Base-by-base conservation (phyloP, 495 filamentous ascomycete genomes). In the Lasiosphaeria miniovina region DNA sequence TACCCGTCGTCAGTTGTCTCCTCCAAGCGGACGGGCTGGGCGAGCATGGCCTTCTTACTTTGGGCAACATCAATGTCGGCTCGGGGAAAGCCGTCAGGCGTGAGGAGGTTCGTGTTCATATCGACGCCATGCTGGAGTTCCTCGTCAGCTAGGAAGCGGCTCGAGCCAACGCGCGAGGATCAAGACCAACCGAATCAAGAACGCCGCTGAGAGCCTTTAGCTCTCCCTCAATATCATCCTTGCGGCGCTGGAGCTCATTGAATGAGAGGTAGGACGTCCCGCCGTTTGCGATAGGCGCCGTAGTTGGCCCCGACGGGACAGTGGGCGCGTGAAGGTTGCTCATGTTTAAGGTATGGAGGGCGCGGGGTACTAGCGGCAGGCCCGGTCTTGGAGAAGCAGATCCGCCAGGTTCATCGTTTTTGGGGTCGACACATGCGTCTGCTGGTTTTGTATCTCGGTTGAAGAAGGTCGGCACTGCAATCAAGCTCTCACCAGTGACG, bases 41-140 rank as follows among this genome's bases (percentile, higher is more conserved):
- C 24, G 24, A 31, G 33, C 3, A 40, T 49, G 34, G 55, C 36
- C 50, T 38, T 50, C 81, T 66, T 86, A 94, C 91, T 95, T 75
- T 96, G 93, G 36, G 95, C 90, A 62, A 99, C 87, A 71, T 99
- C 95, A 57, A 99, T 86, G 72, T 99, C 95, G 62, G 87, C 86
- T 65, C 95, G 84, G 36, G 95, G 95, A 71, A 89, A 99, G 52
- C 93, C 95, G 74, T 99, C 95, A 56, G 87, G 85, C 3, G 95
- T 97, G 4, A 89, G 90, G 51, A 99, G 79, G 48, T 82, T 78
- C 3, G 95, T 96, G 70, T 86, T 89, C 95, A 99, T 98, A 61
- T 87, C 88, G 49, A 96, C 94, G 45, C 87, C 86, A 74, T 98
- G 94, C 94, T 96, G 61, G 50, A 64, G 36, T 31, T 36, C 49